A percentile compares a stretch with the other conserved stretches of the same genome.
phyloP scores from a whole-genome alignment of 805 yeast genomes.

The Zygoascus flipseniorum region DNA sequence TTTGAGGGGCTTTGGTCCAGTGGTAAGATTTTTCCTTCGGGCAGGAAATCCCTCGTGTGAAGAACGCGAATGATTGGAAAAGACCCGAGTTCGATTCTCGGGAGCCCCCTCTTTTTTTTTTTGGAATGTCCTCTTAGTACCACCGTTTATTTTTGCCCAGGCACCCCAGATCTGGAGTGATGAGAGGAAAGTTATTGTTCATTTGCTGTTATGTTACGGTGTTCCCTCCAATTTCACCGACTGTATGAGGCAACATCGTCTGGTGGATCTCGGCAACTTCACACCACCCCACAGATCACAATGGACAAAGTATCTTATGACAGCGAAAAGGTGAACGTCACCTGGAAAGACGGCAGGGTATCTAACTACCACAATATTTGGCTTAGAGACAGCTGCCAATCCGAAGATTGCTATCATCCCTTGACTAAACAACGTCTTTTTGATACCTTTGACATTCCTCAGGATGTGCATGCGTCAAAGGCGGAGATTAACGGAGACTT shows the following conservation, averaged over 20 bases:
- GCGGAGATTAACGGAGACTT: slow-evolving; percentile 13
- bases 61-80: slow-evolving; percentile 3
- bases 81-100: slow-evolving; percentile 7
- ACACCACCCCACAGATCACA: neutral
- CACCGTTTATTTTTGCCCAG: too few relatives aligned
- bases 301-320: neutral
- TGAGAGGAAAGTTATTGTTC: neutral
- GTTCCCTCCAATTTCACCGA: neutral
- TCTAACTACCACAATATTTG: slow-evolving; percentile 39
- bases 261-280: neutral
- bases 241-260: neutral
- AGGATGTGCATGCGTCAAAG: slow-evolving; percentile 22
- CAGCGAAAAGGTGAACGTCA: neutral
- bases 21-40: slow-evolving; percentile 5
- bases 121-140: too few relatives aligned
- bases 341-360: slow-evolving; percentile 1
- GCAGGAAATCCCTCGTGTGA: slow-evolving; percentile 3
- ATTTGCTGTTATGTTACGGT: neutral
- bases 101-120: slow-evolving; percentile 3
- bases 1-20: slow-evolving; percentile 6
- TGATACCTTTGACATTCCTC: slow-evolving; percentile 41
- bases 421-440: slow-evolving; percentile 52
- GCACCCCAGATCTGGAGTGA: neutral
- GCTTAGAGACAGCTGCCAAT: slow-evolving; percentile 60
- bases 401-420: slow-evolving; percentile 44